These are phyloP conservation scores for Candida arabinofermentans DNA, from an alignment of 805 yeast genomes.

Conservation along the genomic window DNA sequence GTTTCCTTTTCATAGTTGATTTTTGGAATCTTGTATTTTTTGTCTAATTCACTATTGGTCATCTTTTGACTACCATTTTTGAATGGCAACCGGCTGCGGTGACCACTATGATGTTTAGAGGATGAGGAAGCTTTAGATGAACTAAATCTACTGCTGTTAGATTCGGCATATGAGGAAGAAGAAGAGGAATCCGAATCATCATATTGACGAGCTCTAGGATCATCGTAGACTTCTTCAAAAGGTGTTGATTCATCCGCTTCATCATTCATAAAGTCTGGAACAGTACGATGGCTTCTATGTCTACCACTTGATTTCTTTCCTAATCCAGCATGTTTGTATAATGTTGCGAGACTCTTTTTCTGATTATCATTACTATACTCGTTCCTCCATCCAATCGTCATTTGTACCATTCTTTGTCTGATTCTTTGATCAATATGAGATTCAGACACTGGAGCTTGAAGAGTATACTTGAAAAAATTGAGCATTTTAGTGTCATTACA, in stretches of 20 bases:
- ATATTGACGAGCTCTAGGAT: neutral
- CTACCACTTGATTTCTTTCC: constrained; percentile 7
- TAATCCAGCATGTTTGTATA: constrained; percentile 44
- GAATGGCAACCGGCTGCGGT: too few relatives aligned
- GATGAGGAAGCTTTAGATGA: neutral
- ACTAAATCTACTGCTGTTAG: neutral
- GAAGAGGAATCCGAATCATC: constrained; percentile 9
- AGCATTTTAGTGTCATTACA: constrained; percentile 67
- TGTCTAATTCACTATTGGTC: constrained; percentile 37
- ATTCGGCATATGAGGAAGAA: constrained; percentile 2
- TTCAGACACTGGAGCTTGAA: constrained; percentile 32
- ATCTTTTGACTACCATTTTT: constrained; percentile 9
- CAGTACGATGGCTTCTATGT: constrained; percentile 11
- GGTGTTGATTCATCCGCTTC: constrained; percentile 42
- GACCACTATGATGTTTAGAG: neutral
- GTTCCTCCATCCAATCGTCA: constrained; percentile 65
- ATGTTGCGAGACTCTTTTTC: constrained; percentile 42
- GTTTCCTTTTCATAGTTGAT: constrained; percentile 67
- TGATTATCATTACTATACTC: constrained; percentile 49
- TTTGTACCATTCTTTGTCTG: constrained; percentile 41
- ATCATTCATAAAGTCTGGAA: constrained; percentile 47
- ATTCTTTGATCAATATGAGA: constrained; percentile 36
- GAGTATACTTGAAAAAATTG: constrained; percentile 54
- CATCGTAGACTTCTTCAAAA: constrained; percentile 30
- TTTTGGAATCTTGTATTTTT: constrained; percentile 57